Base-by-base conservation (phyloP, 306 rosid genomes). In the Neltuma alba region DNA sequence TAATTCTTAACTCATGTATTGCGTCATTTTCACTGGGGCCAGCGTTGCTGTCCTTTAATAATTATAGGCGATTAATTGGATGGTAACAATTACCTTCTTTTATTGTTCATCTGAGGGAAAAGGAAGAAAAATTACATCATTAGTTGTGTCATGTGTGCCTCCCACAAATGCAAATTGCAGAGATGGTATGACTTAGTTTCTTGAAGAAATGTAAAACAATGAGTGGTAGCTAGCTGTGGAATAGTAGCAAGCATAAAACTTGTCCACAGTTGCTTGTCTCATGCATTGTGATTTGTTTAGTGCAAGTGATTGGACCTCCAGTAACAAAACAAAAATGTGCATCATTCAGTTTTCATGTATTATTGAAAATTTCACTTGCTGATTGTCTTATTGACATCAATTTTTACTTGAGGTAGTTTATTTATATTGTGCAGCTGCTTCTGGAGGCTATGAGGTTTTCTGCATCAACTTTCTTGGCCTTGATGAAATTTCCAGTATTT, bases 391-490 rank as follows among this genome's bases (percentile, higher is more conserved):
- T 62, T 63, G 72, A 47, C 62, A 78, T 84, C 38, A 72, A 63
- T 28, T 75, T 67, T 80, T 62, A 68, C 60, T 72, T 81, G 58
- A 76, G 55, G 25, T 31, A 20, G 50, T 79, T 72, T 61, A 70
- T 79, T 84, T 70, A 50, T 65, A 28, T 60, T 84, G 37, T 83
- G 88, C 94, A 95, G 99, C 91, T 95, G 75, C 95, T 95, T 70
- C 74, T 80, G 86, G 90, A 90, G 68, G 71, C 88, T 74, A 77
- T 89, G 78, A 91, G 84, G 54, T 91, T 90, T 90, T 89, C 90
- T 74, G 85, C 88, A 66, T 87, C 87, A 67, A 80, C 81, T 20
- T 83, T 89, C 78, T 84, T 82, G 45, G 88, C 91, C 70, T 83
- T 95, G 91, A 76, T 89, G 73, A 87, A 87, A 80, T 63, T 79